Base-by-base conservation (phyloP, 768 basidiomycete genomes). In the Russula virescens region DNA sequence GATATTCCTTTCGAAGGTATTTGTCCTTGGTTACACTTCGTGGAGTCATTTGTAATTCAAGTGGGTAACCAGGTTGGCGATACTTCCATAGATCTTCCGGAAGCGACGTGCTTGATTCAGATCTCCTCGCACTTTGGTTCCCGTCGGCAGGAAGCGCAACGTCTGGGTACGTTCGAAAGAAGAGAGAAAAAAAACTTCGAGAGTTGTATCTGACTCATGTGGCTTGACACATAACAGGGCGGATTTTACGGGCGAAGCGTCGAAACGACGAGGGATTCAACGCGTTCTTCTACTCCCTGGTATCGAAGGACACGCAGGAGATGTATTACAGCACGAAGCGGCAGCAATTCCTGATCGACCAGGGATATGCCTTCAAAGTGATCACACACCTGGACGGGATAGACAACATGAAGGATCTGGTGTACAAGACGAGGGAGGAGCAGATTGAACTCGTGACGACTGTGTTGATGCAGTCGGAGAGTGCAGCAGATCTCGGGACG, bases 281-380 rank as follows among this genome's bases (percentile, higher is more conserved):
- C 66, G 97, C 97, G 25, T 99, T 98, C 78, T 99, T 99, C 77
- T 99, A 99, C 74, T 98, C 97, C 35, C 85, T 99, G 8, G 97
- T 99, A 38, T 98, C 95, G 26, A 97, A 97, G 75, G 96, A 98
- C 76, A 99, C 96, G 5, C 94, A 97, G 71, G 97, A 98, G 76
- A 98, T 98, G 94, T 99, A 88, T 75, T 99, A 98, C 80, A 95
- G 92, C 73, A 96, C 97, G 3, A 99, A 99, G 76, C 86, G 97
- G 18, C 97, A 98, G 71, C 94, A 98, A 71, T 99, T 99, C 77
- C 78, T 99, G 68, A 96, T 99, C 70, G 97, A 99, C 72, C 95
- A 98, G 75, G 96, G 97, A 3, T 99, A 99, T 75, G 91, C 96
- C 7, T 99, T 99, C 84, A 98, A 98, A 75, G 96, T 99, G 57